Conservation (phyloP, 1,139 yeast genomes). For the Pichia sp. region DNA sequence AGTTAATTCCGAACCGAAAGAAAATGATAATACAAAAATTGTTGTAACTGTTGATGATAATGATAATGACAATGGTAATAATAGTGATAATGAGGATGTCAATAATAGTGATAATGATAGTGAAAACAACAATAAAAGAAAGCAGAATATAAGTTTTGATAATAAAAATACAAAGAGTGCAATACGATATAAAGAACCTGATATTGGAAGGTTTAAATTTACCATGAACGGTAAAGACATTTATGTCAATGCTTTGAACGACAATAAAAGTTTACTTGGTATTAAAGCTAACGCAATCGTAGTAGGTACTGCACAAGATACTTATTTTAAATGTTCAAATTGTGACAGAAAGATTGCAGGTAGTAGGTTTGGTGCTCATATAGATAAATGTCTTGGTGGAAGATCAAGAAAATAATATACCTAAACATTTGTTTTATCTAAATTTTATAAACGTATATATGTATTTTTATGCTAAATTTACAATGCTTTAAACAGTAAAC, state of each 20-base stretch:
- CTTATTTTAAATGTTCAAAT: conserved; percentile 70
- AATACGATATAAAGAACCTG: conserved; percentile 18
- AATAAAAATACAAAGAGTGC: background rate
- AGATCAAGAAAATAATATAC: conserved; percentile 33
- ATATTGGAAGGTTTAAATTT: conserved; percentile 26
- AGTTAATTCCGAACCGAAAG: conserved; percentile 21
- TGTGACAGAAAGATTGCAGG: conserved; percentile 88
- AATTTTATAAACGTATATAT: too few relatives aligned
- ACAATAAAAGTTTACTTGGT: conserved; percentile 14
- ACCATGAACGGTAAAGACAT: conserved; percentile 39
- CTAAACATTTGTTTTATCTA: too few relatives aligned
- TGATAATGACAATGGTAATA: background rate
- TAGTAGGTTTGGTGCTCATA: conserved; percentile 85
- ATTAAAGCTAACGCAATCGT: conserved; percentile 9
- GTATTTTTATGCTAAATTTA: too few relatives aligned
- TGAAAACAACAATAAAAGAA: background rate
- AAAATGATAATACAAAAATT: background rate
- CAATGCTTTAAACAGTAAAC: too few relatives aligned
- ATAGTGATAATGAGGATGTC: background rate
- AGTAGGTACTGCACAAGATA: conserved; percentile 22
- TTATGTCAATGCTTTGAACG: conserved; percentile 34
- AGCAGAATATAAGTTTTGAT: background rate
- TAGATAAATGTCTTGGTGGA: conserved; percentile 78
- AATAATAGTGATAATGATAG: background rate
- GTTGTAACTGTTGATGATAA: conserved; percentile 14